Base-by-base conservation (phyloP, 2,329 filamentous ascomycete species). In the Arachnopeziza araneosa region DNA sequence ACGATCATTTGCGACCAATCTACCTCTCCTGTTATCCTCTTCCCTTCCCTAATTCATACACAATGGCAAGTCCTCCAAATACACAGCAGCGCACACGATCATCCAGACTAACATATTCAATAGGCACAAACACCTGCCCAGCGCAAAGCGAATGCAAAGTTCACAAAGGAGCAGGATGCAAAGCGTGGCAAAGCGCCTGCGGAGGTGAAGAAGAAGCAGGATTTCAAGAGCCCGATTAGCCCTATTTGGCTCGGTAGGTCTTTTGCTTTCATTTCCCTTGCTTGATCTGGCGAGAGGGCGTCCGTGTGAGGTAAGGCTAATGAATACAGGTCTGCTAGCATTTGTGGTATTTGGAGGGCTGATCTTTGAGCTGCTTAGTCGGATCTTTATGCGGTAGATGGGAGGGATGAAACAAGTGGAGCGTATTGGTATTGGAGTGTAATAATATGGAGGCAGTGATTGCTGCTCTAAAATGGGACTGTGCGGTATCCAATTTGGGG, bases 91-190 rank as follows among this genome's bases (percentile, higher is more conserved):
- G 19, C 49, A 51, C 50, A 59, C 51, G 14, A 53, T 32, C 36
- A 50, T 51, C 56, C 54, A 24, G 9, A 55, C 62, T 64, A 56
- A 63, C 44, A 22, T n/a, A 49, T 17, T 49, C 51, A 26, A 14
- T 70, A 92, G 89, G 89, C 86, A 68, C 90, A 93, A 87, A 95
- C 90, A 67, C 90, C 88, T 68, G 84, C 91, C 75, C 91, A 95
- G 80, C 87, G 90, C 74, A 85, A 85, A 71, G 86, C 88, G 64
- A 95, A 95, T 79, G 84, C 84, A 71, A 88, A 89, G 76, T 96
- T 91, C 76, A 86, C 82, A 67, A 87, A 88, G 73, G 81, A 83
- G 57, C 86, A 93, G 73, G 85, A 89, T 72, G 78, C 80, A 62
- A 89, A 87, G 72, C 88, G 89, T 75, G 90, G 90, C 76, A 91